phyloP scores from a whole-genome alignment of 306 rosid genomes.

The Prunus dulcis region DNA sequence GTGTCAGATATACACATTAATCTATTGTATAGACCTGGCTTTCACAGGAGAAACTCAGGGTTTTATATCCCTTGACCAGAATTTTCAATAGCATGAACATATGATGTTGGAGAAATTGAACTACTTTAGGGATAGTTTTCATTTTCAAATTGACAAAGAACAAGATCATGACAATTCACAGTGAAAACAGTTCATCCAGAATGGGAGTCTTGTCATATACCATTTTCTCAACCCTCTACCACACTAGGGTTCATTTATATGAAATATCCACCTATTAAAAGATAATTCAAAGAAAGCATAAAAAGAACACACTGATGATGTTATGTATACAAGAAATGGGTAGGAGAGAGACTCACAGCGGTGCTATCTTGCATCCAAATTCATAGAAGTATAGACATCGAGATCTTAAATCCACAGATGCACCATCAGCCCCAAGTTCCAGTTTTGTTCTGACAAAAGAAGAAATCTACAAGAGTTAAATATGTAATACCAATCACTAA shows the following conservation, averaged over 20 bases:
- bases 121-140: neutral
- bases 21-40: no score
- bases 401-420: conserved; percentile 74
- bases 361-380: conserved; percentile 96
- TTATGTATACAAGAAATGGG: conserved; percentile 7
- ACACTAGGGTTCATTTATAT: neutral
- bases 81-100: no score
- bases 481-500: neutral
- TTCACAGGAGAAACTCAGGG: neutral
- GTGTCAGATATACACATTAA: no score
- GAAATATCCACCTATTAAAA: neutral
- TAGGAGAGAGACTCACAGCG: conserved; percentile 51
- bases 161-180: neutral
- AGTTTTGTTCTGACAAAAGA: conserved; percentile 61
- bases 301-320: neutral
- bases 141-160: neutral
- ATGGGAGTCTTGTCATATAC: neutral
- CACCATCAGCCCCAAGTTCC: conserved; percentile 90
- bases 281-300: neutral
- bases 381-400: conserved; percentile 81
- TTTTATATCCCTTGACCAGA: neutral
- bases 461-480: neutral
- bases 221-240: no score
- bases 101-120: no score
- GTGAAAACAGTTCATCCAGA: neutral